Evolutionary conservation across 2,329 filamentous ascomycete species (phyloP), one percentile per base, ranked within the genome.

Genomic region (Sordariomycetes sp.): DNA sequence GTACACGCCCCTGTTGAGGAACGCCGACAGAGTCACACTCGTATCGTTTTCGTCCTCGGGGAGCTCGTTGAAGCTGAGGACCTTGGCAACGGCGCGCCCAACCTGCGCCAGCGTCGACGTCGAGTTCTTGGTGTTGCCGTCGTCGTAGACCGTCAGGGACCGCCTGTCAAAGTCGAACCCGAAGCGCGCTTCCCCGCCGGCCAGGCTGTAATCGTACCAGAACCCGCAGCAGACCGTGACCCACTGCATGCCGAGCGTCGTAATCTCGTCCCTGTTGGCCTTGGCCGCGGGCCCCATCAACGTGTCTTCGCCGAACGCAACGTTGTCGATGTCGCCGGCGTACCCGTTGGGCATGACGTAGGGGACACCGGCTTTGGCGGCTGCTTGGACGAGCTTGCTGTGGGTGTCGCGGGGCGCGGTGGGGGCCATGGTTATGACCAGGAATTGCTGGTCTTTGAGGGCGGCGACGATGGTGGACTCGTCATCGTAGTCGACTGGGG

Each of bases 321-420:
- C 71, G 37, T 77, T 65, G 1, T 64, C 63, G n/a, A 73, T 55
- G 59, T 78, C 75, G 8, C 62, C 61, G 3, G 72, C 72, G 63
- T 71, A 82, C 22, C 69, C 69, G 62, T 83, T 85, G 1, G 81
- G 82, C 64, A 85, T 71, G 54, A 86, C 64, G 64, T 77, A 84
- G 1, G 74, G 71, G 2, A 86, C 73, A 1, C 76, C 76, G 0
- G 82, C 81, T 37, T 76, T 74, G 4, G 75, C 77, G 0, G 82
- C 82, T 0, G 82, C 82, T 7, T 71, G 67, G 60, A 84, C 68
- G 20, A 86, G 70, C 60, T 78, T 79, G 57, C 63, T 65, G 51
- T 82, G 75, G 1, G 74, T 74, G 11, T 77, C 76, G 0, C 60
- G 66, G 0, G 78, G 71, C 0, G 78, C 79, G 0, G 54, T 61